phyloP scores from a whole-genome alignment of 1,139 yeast species.

The Pneumocystis jirovecii region DNA sequence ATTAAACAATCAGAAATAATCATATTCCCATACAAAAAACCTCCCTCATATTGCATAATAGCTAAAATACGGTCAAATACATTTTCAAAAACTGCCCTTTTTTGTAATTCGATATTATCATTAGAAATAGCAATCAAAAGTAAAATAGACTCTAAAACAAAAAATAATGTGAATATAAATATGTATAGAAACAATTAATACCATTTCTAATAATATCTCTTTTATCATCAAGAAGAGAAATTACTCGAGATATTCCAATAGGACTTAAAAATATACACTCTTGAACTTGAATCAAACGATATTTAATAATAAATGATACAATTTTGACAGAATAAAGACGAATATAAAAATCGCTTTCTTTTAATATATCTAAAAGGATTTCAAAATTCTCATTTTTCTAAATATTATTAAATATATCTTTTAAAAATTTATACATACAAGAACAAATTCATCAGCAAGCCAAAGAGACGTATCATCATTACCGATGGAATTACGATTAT shows the following conservation, averaged over 20 bases:
- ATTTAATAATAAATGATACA: slow-evolving; percentile 65
- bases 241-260: slow-evolving; percentile 64
- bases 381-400: slow-evolving; percentile 42
- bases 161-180: background rate
- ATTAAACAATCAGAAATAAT: slow-evolving; percentile 73
- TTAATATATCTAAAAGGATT: slow-evolving; percentile 42
- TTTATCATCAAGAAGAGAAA: slow-evolving; percentile 48
- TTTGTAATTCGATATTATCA: slow-evolving; percentile 76
- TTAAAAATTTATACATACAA: slow-evolving; percentile 18
- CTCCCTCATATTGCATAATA: slow-evolving; percentile 77
- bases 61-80: slow-evolving; percentile 69
- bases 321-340: slow-evolving; percentile 70
- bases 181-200: background rate
- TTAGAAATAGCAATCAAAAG: slow-evolving; percentile 71
- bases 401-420: slow-evolving; percentile 6
- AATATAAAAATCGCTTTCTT: slow-evolving; percentile 55
- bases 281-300: slow-evolving; percentile 61
- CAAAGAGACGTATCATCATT: slow-evolving; percentile 81
- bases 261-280: slow-evolving; percentile 62
- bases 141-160: slow-evolving; percentile 31
- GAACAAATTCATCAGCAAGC: slow-evolving; percentile 90
- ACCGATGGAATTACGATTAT: slow-evolving; percentile 34
- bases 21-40: slow-evolving; percentile 74
- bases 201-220: slow-evolving; percentile 78
- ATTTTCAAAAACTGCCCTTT: slow-evolving; percentile 85